Conservation (phyloP, 345 rosid species). For the Clarkia xantiana region DNA sequence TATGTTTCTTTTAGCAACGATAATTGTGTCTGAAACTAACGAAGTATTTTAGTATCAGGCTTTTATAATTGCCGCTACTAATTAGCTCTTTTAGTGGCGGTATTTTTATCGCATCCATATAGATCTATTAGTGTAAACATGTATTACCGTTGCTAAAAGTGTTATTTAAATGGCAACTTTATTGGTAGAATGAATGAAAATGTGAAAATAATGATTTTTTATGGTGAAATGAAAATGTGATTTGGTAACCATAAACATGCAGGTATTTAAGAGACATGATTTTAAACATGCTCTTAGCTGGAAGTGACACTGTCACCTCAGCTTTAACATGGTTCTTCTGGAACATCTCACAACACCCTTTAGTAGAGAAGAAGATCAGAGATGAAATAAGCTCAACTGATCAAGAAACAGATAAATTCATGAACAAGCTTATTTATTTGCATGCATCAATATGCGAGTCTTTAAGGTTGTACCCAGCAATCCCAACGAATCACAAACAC, state of each 20-base stretch:
- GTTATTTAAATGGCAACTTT: too few relatives aligned
- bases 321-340: slow-evolving; percentile 43
- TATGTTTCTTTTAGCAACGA: too few relatives aligned
- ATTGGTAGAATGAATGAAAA: too few relatives aligned
- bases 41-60: too few relatives aligned
- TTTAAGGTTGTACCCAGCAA: slow-evolving; percentile 20
- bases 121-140: too few relatives aligned
- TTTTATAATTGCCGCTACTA: too few relatives aligned
- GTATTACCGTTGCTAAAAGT: too few relatives aligned
- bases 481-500: slow-evolving; percentile 19
- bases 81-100: too few relatives aligned
- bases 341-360: slow-evolving; percentile 20
- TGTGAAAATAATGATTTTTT: too few relatives aligned
- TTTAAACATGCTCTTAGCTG: slow-evolving; percentile 39
- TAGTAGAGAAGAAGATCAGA: slow-evolving; percentile 21
- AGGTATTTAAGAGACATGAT: slow-evolving; percentile 38
- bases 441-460: slow-evolving; percentile 25
- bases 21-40: too few relatives aligned
- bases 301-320: slow-evolving; percentile 28
- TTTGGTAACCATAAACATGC: neutral
- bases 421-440: slow-evolving; percentile 16
- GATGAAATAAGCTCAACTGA: slow-evolving; percentile 23
- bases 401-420: neutral
- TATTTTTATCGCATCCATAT: too few relatives aligned
- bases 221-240: too few relatives aligned